Conservation (phyloP, 1,284 basidiomycete species). For the Ustilago crameri region DNA sequence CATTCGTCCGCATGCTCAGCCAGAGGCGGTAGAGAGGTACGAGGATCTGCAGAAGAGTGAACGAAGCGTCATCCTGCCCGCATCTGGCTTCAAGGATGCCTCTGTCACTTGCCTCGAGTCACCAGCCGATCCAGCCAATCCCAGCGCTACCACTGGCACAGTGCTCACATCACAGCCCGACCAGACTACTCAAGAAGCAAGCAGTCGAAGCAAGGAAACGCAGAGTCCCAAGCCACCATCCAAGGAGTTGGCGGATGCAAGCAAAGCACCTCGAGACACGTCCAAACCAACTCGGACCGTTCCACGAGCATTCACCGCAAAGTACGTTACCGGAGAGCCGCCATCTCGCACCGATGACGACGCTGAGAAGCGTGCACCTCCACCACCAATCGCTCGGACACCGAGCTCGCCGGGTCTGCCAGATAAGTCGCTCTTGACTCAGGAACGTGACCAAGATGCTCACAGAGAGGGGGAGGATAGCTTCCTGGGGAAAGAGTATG, state of each 20-base stretch:
- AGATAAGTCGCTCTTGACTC: slow-evolving; percentile 14
- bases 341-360: slow-evolving; percentile 19
- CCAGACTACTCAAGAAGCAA: background rate
- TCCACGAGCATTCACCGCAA: slow-evolving; percentile 42
- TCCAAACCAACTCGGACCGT: slow-evolving; percentile 13
- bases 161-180: background rate
- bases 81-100: slow-evolving; percentile 28
- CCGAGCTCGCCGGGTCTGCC: slow-evolving; percentile 38
- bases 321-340: slow-evolving; percentile 47
- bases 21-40: slow-evolving; percentile 40
- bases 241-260: background rate
- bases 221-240: background rate
- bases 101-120: slow-evolving; percentile 12
- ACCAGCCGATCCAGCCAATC: background rate
- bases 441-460: slow-evolving; percentile 10
- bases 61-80: slow-evolving; percentile 35
- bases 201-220: slow-evolving; percentile 3
- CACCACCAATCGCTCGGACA: slow-evolving; percentile 12
- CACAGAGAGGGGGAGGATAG: slow-evolving; percentile 39
- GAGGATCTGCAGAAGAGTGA: slow-evolving; percentile 42
- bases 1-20: slow-evolving; percentile 37
- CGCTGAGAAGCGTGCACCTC: slow-evolving; percentile 7
- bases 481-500: slow-evolving; percentile 71
- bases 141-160: background rate
- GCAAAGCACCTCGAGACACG: slow-evolving; percentile 5